Evolutionary conservation across 129 eudicot species (phyloP), one percentile per base, ranked within the genome.

Genomic region (Helichrysum umbraculigerum): DNA sequence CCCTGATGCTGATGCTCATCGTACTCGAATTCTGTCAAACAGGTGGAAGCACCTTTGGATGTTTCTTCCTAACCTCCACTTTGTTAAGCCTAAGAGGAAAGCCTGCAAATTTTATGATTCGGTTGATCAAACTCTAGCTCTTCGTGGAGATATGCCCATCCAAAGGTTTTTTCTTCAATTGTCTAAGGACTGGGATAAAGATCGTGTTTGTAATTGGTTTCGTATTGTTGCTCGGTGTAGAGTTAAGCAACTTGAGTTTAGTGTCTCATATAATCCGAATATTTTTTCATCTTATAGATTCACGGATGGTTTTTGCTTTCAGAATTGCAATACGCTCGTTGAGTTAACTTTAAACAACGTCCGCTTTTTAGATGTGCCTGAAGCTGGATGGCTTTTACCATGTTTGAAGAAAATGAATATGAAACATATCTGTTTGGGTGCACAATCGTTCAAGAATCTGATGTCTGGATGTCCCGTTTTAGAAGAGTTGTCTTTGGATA

Each of bases 391-490:
- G 35, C 20, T 80, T 11, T 73, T 80, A n/a, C 83, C 83, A 0
- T 73, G 79, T 73, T 30, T 80, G 74, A 80, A 66, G 69, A 67
- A 20, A 14, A 4, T 80, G 2, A 22, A 54, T 29, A 70, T 73
- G 67, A 10, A 52, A 62, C 0, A 42, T 57, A 32, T 6, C 39
- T 6, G 73, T 59, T n/a, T 11, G 0, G 35, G 70, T 0, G 39
- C 56, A 65, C 50, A 66, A 5, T 28, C 63, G 33, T 11, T 80
- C 15, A 17, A 6, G n/a, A 80, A 80, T 74, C 21, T 80, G 70
- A 19, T 80, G 4, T 39, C 83, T 0, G 83, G 83, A 11, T 80
- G 79, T 67, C 79, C 83, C 6, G 70, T 28, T 19, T 30, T 80
- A 4, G 75, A 80, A 67, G 79, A 74, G 29, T 20, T 80, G 52